Evolutionary conservation across 805 yeast species (phyloP), one percentile per base, ranked within the genome.

Genomic region (Wickerhamiella allomyrinae): DNA sequence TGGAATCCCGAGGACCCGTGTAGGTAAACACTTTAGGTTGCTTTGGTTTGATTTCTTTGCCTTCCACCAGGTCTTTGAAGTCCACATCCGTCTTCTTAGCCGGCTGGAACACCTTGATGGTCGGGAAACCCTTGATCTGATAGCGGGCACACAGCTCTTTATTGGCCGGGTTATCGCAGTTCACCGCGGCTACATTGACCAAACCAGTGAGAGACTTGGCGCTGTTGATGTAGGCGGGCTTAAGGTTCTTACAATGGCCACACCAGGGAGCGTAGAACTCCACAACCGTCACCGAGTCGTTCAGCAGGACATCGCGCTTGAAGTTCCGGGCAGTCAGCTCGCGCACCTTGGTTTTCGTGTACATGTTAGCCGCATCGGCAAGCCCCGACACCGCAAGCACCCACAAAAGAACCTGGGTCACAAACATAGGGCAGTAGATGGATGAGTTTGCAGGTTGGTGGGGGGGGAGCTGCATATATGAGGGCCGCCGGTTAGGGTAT

Each of bases 251-350:
- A 71, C 96, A 87, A 67, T 87, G 91, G 14, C 95, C 95, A 70
- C 96, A 87, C 96, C 97, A 89, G 59, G 96, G 93, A 39, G 97
- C 96, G 58, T 83, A 87, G 66, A 87, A 89, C 68, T 84, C 82
- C 43, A 89, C 94, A 44, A 87, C 52, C 1, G 94, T 62, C 2
- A 94, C 80, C 53, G 84, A 80, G 56, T 85, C 85, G 2, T 93
- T 68, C 19, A 67, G 59, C 34, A 75, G 67, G 3, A 87, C 74
- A 39, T 77, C 79, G 43, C 72, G 70, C 46, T 78, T 75, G 55
- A 86, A 86, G 41, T 66, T 77, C 8, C 38, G 35, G 29, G 52
- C 49, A 7, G 33, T 47, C 22, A 51, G 48, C 39, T 53, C 50
- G 10, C 40, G 38, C 7, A 53, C 52, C 14, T 45, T 44, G 10